Base-by-base conservation (phyloP, 768 basidiomycete genomes). In the Cyclocybe aegerita region DNA sequence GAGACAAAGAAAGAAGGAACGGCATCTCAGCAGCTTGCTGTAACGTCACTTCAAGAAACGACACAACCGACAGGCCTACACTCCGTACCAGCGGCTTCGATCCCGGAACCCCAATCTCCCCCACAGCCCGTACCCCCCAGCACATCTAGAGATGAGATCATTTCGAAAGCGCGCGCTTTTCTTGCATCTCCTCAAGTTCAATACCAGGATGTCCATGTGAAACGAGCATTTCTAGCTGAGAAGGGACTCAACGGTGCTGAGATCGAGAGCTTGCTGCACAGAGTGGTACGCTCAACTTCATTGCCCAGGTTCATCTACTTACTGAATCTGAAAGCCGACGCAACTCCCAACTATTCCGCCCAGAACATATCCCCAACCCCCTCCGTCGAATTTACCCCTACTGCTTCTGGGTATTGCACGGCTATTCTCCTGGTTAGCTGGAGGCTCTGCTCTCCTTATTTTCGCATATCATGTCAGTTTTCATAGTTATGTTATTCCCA, bases 201-300 rank as follows among this genome's bases (percentile, higher is more conserved):
- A 9, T 65, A 77, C 40, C 83, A 89, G 55, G 82, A 86, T 57
- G 35, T 64, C 0, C 48, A 63, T 1, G 75, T 79, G 2, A 88
- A 88, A 60, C 79, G 81, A 7, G 67, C 68, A 44, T 92, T 92
- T 54, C 76, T 92, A 9, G 60, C 60, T 0, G 87, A 88, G 57
- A 91, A 90, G 59, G 90, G 89, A 1, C 69, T 92, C 23, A 72
- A 70, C n/a, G 74, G 77, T 4, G 45, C 40, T 8, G 90, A 92
- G 61, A 78, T 90, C 37, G 77, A 83, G 40, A 64, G 62, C 0
- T 69, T 91, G 14, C 62, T 90, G 39, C 75, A 70, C 38, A 81
- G 84, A 55, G 46, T 75, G 59, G 88, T 89, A 57, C 39, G 78
- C 39, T 16, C 41, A 31, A 33, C 17, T 9, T 6, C 6, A 4